Base-by-base conservation (phyloP, 306 rosid genomes). In the Prunus davidiana region DNA sequence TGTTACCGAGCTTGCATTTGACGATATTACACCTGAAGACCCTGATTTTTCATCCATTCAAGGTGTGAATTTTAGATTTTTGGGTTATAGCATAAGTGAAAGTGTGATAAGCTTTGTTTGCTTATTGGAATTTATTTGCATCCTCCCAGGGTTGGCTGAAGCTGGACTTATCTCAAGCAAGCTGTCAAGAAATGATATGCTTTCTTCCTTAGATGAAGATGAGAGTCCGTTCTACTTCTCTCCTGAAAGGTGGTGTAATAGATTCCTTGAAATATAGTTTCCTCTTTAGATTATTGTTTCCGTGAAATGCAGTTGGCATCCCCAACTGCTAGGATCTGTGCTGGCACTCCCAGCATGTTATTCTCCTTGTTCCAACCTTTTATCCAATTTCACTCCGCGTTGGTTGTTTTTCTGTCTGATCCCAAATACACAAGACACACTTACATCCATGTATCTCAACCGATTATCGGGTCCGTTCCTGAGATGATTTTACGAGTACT, bases 131-230 rank as follows among this genome's bases (percentile, higher is more conserved):
- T 67, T 79, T 72, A 54, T 61, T 56, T 76, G 57, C 52, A 76
- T 83, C 14, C 81, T 74, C 67, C 16, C 86, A 96, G 99, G 99
- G 82, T 89, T 96, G 90, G 99, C 99, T 67, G 99, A 96, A 88
- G 97, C 98, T 60, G 99, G 98, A 80, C 96, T 96, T 74, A 91
- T 96, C 54, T 92, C 89, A 75, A 96, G 99, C 88, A 96, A 81
- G 88, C 97, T 96, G 80, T 96, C 99, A 67, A 87, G 90, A 78
- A 54, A 57, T 68, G 99, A 96, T 84, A 78, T 80, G 83, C 84
- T 78, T 72, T 84, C 90, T 67, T 82, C 97, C 24, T 71, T 78
- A 15, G 93, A 83, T 67, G 96, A 92, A 78, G 89, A 88, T 50
- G 80, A 87, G 62, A 67, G 81, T 80, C 88, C 93, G 27, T 83